A percentile compares a stretch with the other conserved stretches of the same genome.
Conservation (phyloP, 768 basidiomycete species). For the Pulveroboletus ravenelii region DNA sequence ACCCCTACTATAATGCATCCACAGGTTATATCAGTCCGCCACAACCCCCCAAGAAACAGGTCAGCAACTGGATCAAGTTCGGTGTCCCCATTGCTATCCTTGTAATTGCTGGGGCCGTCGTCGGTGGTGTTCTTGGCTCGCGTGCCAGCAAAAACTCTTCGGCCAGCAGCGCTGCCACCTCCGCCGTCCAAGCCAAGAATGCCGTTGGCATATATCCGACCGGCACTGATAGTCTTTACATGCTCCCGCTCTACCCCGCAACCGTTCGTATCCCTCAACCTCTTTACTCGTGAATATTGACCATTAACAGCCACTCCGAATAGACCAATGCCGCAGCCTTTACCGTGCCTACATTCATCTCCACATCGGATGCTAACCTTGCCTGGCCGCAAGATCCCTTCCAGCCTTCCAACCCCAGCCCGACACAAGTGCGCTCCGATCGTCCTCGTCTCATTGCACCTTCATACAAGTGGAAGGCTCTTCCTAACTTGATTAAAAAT, state of each 20-base stretch:
- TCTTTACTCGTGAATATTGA: not conserved
- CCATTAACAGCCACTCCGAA: not conserved
- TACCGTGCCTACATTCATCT: conserved; percentile 64
- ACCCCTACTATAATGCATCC: conserved; percentile 66
- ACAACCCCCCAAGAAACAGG: conserved; percentile 43
- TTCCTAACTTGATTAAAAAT: conserved; percentile 67
- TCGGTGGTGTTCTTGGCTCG: conserved; percentile 79
- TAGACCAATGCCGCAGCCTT: conserved; percentile 76
- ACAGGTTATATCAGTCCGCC: conserved; percentile 62
- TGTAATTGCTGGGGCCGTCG: conserved; percentile 60
- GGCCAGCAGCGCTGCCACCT: conserved; percentile 38
- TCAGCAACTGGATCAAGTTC: conserved; percentile 71
- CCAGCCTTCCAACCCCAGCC: conserved; percentile 55
- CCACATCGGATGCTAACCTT: conserved; percentile 45
- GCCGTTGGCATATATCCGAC: conserved; percentile 67
- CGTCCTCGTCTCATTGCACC: conserved; percentile 93
- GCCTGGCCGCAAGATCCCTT: conserved; percentile 83
- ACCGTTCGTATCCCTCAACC: conserved; percentile 55
- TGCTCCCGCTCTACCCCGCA: conserved; percentile 83
- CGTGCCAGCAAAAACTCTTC: conserved; percentile 41
- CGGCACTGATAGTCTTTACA: conserved; percentile 72
- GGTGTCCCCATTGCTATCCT: conserved; percentile 64
- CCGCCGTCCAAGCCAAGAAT: conserved; percentile 54
- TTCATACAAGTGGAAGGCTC: conserved; percentile 82
- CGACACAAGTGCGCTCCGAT: conserved; percentile 62